Percentiles rank a stretch among this genome's conserved stretches.
These are phyloP conservation scores for Tetrahymena thermophila DNA, from an alignment of 73 alveolate genomes.

Conservation along the genomic window DNA sequence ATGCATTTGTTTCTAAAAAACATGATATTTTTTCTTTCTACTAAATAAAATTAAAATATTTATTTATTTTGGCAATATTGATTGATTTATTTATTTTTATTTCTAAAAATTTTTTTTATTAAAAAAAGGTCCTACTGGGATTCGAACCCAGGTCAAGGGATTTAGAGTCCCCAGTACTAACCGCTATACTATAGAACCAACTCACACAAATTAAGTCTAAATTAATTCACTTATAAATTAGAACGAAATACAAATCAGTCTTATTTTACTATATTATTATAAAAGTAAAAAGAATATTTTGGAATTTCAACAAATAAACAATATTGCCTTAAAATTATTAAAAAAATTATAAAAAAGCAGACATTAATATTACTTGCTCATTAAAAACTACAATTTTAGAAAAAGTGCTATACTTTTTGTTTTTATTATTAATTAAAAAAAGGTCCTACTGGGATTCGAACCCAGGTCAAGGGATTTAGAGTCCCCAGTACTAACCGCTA, in stretches of 20 bases:
- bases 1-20: too few relatives aligned
- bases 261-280: not conserved
- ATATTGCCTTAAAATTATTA: too few relatives aligned
- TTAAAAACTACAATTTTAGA: too few relatives aligned
- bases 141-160: slow-evolving; percentile 6
- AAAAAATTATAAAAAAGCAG: too few relatives aligned
- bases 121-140: not conserved
- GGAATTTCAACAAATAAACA: too few relatives aligned
- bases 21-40: too few relatives aligned
- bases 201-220: not conserved
- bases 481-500: slow-evolving; percentile 6
- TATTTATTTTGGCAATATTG: not conserved
- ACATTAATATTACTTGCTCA: too few relatives aligned
- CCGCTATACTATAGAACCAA: slow-evolving; percentile 2
- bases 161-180: slow-evolving; percentile 3
- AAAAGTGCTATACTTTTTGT: too few relatives aligned
- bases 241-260: not conserved
- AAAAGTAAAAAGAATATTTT: too few relatives aligned
- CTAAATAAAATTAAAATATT: too few relatives aligned
- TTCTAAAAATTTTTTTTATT: not conserved
- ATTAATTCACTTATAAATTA: not conserved
- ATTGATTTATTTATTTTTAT: not conserved
- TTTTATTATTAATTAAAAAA: not conserved
- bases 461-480: slow-evolving; percentile 5
- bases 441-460: slow-evolving; percentile 5